A percentile compares a stretch with the other conserved stretches of the same genome.
Conservation (phyloP, 495 filamentous ascomycete genomes). For the Letharia lupina region DNA sequence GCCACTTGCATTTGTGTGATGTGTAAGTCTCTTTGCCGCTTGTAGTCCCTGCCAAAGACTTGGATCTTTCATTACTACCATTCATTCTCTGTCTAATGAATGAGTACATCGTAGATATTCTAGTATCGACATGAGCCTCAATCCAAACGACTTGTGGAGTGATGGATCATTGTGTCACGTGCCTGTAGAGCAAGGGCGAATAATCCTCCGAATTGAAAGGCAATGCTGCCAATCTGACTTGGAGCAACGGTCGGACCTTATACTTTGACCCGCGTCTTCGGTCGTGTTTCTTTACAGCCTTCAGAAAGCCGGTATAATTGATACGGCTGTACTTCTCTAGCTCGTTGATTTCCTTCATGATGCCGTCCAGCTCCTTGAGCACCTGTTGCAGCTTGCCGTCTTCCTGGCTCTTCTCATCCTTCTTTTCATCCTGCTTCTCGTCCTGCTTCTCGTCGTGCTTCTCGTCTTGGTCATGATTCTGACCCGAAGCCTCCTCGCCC, state of each 20-base stretch:
- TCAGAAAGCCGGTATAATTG: conserved; percentile 96
- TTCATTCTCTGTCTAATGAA: conserved; percentile 80
- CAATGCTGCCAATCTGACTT: conserved; percentile 74
- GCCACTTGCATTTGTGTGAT: conserved; percentile 70
- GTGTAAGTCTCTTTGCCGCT: conserved; percentile 60
- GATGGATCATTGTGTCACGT: conserved; percentile 1
- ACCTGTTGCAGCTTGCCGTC: conserved; percentile 55
- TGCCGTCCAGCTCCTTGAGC: conserved; percentile 68
- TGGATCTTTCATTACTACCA: conserved; percentile 38
- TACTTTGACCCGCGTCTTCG: conserved; percentile 74
- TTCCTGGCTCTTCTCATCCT: conserved; percentile 38
- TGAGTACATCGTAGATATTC: conserved; percentile 87
- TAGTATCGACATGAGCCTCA: conserved; percentile 14
- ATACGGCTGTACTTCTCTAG: conserved; percentile 90
- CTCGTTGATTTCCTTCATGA: conserved; percentile 85
- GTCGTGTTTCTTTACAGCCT: conserved; percentile 98
- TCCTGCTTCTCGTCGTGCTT: conserved; percentile 48
- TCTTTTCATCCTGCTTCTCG: conserved; percentile 36
- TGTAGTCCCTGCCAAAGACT: conserved; percentile 34
- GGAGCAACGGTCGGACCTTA: conserved; percentile 80
- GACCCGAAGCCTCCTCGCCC: conserved; percentile 22
- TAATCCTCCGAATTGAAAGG: conserved; percentile 97
- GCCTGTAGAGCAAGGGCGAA: conserved; percentile 74
- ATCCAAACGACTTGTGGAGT: not conserved
- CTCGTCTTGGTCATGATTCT: not conserved